Percentiles rank a stretch among this genome's conserved stretches.
Conservation (phyloP, 2,329 filamentous ascomycete species). For the Tympanopsis confertula region DNA sequence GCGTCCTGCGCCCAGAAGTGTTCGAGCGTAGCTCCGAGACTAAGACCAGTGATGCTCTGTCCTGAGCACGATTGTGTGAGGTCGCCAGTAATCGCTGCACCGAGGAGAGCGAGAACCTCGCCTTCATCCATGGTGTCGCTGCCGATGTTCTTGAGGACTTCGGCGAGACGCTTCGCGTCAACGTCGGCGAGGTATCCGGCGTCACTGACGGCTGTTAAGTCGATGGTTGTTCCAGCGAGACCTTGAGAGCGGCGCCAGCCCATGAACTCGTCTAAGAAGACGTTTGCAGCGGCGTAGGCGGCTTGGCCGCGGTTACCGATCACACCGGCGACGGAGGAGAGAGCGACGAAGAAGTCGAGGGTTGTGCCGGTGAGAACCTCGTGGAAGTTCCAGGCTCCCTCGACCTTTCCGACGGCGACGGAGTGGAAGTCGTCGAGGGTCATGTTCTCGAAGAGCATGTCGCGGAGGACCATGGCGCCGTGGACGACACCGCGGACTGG, state of each 20-base stretch:
- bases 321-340: slow-evolving; percentile 14
- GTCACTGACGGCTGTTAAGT: not conserved
- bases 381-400: slow-evolving; percentile 18
- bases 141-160: slow-evolving; percentile 12
- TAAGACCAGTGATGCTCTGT: slow-evolving; percentile 42
- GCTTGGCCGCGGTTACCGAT: slow-evolving; percentile 14
- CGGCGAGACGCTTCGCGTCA: no score
- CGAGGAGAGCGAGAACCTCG: slow-evolving; percentile 41
- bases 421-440: slow-evolving; percentile 12
- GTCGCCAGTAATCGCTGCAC: slow-evolving; percentile 34
- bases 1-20: slow-evolving; percentile 43
- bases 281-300: slow-evolving; percentile 13
- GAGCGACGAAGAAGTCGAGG: slow-evolving; percentile 14
- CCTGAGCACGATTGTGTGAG: slow-evolving; percentile 27
- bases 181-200: not conserved
- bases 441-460: slow-evolving; percentile 18
- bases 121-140: slow-evolving; percentile 34
- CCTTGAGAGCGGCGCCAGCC: not conserved
- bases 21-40: slow-evolving; percentile 29
- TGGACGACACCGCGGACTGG: slow-evolving; percentile 33
- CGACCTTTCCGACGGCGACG: slow-evolving; percentile 10
- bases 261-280: slow-evolving; percentile 14
- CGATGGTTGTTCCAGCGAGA: not conserved
- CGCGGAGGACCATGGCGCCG: slow-evolving; percentile 32
- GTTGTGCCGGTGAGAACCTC: slow-evolving; percentile 6